phyloP scores from a whole-genome alignment of 192 early-diverging fungal species.

The Dissophora ornata region DNA sequence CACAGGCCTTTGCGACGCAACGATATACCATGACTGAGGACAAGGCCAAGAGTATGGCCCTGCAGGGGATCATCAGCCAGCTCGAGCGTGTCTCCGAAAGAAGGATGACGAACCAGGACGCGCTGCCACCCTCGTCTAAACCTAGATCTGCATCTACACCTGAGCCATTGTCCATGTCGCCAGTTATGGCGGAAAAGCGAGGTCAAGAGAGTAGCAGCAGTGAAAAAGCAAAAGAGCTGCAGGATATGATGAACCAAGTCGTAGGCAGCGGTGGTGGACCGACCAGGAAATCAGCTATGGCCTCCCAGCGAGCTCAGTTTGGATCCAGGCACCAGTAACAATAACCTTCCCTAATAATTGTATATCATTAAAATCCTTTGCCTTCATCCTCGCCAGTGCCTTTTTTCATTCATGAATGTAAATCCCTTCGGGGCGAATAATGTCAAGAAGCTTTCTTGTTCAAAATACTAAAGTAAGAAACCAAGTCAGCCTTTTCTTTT shows the following conservation, averaged over 20 bases:
- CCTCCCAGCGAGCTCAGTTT: slow-evolving; percentile 44
- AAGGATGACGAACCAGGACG: slow-evolving; percentile 62
- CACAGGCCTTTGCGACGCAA: slow-evolving; percentile 54
- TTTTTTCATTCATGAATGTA: too few species aligned
- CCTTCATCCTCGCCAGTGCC: too few species aligned
- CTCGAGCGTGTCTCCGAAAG: slow-evolving; percentile 56
- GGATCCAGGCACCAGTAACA: slow-evolving; percentile 3
- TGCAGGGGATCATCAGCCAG: slow-evolving; percentile 58
- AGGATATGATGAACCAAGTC: slow-evolving; percentile 43
- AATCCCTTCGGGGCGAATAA: too few species aligned
- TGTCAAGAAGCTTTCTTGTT: too few species aligned
- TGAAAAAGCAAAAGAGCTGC: slow-evolving; percentile 14
- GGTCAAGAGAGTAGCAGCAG: neutral
- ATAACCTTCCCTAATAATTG: too few species aligned
- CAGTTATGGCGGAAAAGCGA: slow-evolving; percentile 63
- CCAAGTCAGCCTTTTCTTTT: too few species aligned
- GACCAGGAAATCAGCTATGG: slow-evolving; percentile 20
- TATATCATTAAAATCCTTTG: too few species aligned
- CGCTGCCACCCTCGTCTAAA: slow-evolving; percentile 52
- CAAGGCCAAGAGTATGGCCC: slow-evolving; percentile 59
- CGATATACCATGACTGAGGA: slow-evolving; percentile 55
- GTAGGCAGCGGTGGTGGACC: slow-evolving; percentile 31
- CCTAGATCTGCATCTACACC: slow-evolving; percentile 62
- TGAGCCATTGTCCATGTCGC: slow-evolving; percentile 67
- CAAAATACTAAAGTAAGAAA: too few species aligned